These are phyloP conservation scores for Yamadazyma friedrichii DNA, from an alignment of 1,139 yeast genomes.

Conservation along the genomic window DNA sequence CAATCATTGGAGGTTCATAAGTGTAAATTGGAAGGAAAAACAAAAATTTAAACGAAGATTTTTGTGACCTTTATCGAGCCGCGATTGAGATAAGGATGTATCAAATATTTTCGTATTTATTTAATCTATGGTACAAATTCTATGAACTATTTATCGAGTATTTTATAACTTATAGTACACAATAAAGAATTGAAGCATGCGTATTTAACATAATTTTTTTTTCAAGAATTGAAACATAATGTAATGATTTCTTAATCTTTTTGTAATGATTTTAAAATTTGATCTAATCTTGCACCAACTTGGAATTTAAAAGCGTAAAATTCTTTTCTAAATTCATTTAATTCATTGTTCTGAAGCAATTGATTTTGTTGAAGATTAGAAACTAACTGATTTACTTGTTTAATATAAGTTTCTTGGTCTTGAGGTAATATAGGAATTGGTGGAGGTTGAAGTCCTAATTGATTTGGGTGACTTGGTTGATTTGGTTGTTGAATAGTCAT, in stretches of 20 bases:
- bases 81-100: not conserved
- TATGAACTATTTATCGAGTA: too few relatives aligned
- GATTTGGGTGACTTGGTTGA: too few relatives aligned
- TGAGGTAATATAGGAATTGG: not conserved
- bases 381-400: not conserved
- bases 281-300: conserved; percentile 13
- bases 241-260: not conserved
- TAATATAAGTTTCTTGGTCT: not conserved
- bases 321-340: conserved; percentile 17
- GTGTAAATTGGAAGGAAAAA: not conserved
- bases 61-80: not conserved
- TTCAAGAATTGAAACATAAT: not conserved
- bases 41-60: not conserved
- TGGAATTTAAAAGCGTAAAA: conserved; percentile 16
- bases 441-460: not conserved
- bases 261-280: conserved; percentile 5
- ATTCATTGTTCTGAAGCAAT: conserved; percentile 12
- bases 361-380: conserved; percentile 8
- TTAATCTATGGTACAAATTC: too few relatives aligned
- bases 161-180: too few relatives aligned
- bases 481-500: not conserved
- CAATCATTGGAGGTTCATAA: not conserved
- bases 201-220: too few relatives aligned
- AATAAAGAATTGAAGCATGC: too few relatives aligned
- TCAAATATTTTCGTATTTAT: not conserved